Base-by-base conservation (phyloP, 2,329 filamentous ascomycete species). In the Alternaria sp. region DNA sequence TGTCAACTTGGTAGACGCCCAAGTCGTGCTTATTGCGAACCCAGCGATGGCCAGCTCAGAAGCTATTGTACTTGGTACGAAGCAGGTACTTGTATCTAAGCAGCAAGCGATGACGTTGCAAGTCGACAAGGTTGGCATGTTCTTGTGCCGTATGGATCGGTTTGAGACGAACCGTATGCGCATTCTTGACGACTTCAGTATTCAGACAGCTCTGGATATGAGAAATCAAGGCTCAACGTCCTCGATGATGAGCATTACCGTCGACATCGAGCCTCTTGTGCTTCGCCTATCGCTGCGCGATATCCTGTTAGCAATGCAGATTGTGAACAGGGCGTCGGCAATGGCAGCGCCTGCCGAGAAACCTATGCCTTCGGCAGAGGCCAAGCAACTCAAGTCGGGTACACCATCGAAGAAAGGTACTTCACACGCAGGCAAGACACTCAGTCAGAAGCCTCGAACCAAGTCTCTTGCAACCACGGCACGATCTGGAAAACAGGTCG, bases 141-240 rank as follows among this genome's bases (percentile, higher is more conserved):
- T 97, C 77, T 80, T 99, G 32, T 99, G 96, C 75, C 91, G 95
- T 12, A 99, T 99, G 95, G 96, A 99, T 78, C 92, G 89, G 64
- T 98, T 98, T 69, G 94, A 99, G 68, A 93, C 91, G 4, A 94
- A 90, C 41, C 88, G 93, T 38, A 85, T 99, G 47, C 89, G 95
- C 18, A 97, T 99, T 62, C 87, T 99, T 32, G 96, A 99, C 74
- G 94, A 99, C 78, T 99, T 99, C 76, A 97, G 93, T 3, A 83
- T 98, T 9, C 91, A 95, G 64, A 85, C 96, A 70, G 95, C 92
- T 3, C 88, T 99, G 83, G 94, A 99, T 72, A 89, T 88, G 66
- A 83, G 86, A 41, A 82, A 85, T 2, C 85, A 89, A 71, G 85
- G 86, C 28, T 83, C 82, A 22, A 0, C 0, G 22, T 86, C 87